Conservation (phyloP, 192 early-diverging fungal species). For the Paraglomus brasilianum region DNA sequence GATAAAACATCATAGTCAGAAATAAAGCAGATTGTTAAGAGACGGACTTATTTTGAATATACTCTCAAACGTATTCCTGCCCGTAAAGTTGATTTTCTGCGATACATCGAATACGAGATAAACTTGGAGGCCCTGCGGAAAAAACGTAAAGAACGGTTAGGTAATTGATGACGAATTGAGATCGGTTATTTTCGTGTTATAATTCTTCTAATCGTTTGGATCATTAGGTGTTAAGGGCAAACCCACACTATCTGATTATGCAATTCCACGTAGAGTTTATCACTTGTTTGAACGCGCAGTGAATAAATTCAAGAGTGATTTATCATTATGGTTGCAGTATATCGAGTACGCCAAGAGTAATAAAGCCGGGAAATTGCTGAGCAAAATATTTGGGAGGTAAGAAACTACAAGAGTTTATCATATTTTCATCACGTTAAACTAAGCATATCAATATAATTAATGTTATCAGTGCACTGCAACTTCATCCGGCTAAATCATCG, state of each 20-base stretch:
- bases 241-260: conserved; percentile 72
- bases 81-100: conserved; percentile 76
- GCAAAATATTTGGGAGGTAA: conserved; percentile 71
- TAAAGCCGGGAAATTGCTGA: conserved; percentile 58
- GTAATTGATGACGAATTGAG: conserved; percentile 25
- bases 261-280: conserved; percentile 72
- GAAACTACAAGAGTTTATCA: conserved; percentile 2
- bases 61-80: conserved; percentile 74
- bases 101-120: conserved; percentile 94
- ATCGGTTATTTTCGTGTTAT: not conserved
- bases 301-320: conserved; percentile 74
- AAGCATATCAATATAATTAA: no score
- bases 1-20: conserved; percentile 53
- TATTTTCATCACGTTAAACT: not conserved
- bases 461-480: conserved; percentile 68
- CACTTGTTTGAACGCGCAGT: conserved; percentile 78
- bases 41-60: conserved; percentile 88
- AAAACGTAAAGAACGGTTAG: conserved; percentile 71
- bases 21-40: conserved; percentile 84
- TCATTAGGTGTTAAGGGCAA: conserved; percentile 35
- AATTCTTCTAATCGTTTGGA: conserved; percentile 1
- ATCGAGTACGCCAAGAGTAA: conserved; percentile 74
- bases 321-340: conserved; percentile 88
- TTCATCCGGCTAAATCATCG: conserved; percentile 75
- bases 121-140: conserved; percentile 82